Evolutionary conservation across 192 early-diverging fungal species (phyloP), one percentile per base, ranked within the genome.

Genomic region (Gamsiella multidivaricata): DNA sequence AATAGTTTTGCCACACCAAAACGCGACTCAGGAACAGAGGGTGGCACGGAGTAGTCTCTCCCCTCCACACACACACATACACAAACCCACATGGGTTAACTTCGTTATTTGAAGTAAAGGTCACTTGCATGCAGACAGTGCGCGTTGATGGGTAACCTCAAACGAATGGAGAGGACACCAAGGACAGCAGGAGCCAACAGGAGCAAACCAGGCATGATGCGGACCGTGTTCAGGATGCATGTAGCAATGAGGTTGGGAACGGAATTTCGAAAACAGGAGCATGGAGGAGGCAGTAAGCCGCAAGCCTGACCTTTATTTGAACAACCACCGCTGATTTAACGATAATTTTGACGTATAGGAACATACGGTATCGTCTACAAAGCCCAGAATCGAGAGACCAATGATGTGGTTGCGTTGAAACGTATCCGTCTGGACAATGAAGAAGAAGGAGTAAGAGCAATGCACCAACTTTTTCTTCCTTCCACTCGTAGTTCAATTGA

Each of bases 341-440:
- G 29, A 28, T 23, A 6, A 52, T 52, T 51, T 64, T 11, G 2
- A 9, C 36, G 23, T 45, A 8, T 79, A 89, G 90, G 93, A 65
- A 98, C 98, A 8, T 99, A 98, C 73, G 97, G 96, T 31, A 95
- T 98, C 53, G 98, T 99, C 3, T 99, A 99, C 89, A 98, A 98
- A 82, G 98, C 97, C 5, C 96, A 98, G 75, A 96, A 97, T 83
- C 80, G 91, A 65, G 94, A 96, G 32, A 96, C 92, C 12, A 92
- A 92, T 70, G 96, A 97, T 61, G 93, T 98, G n/a, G 96, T 99
- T 9, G 98, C 98, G 12, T 83, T 99, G 50, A 99, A 99, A 83
- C 91, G 96, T 39, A 94, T 95, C 73, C 89, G 93, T 28, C 84
- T 94, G 39, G 94, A 95, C 68, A 95, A 95, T 69, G 93, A 94